Evolutionary conservation across 75 land plant species (phyloP).

Genomic region (Picea sitchensis): DNA sequence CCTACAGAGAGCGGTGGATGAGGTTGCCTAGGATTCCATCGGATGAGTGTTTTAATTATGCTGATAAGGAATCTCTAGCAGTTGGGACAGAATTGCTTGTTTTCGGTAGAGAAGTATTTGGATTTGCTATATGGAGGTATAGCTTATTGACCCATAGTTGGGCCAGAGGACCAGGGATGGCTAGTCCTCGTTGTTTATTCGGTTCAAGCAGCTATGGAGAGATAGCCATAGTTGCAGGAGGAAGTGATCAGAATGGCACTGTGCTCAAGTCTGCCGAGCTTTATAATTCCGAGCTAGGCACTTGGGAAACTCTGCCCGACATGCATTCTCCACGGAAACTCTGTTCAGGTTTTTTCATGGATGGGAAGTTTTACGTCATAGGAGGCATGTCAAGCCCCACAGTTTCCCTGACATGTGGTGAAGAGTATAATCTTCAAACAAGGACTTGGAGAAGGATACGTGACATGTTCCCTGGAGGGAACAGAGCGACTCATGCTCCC

Average conservation of each 20-base stretch:
- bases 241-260: slow-evolving; percentile 29
- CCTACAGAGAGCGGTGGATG: slow-evolving; percentile 44
- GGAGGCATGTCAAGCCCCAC: slow-evolving; percentile 49
- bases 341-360: slow-evolving; percentile 64
- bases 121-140: slow-evolving; percentile 51
- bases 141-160: slow-evolving; percentile 29
- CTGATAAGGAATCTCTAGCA: slow-evolving; percentile 65
- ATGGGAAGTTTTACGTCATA: slow-evolving; percentile 69
- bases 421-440: slow-evolving; percentile 50
- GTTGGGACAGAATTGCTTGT: slow-evolving; percentile 58
- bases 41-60: slow-evolving; percentile 42
- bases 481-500: slow-evolving; percentile 39
- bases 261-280: slow-evolving; percentile 51
- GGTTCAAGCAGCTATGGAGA: slow-evolving; percentile 51
- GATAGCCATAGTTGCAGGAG: slow-evolving; percentile 58
- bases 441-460: slow-evolving; percentile 47
- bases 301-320: slow-evolving; percentile 45
- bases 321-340: slow-evolving; percentile 43
- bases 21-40: slow-evolving; percentile 46
- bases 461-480: slow-evolving; percentile 42
- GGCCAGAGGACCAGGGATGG: slow-evolving; percentile 44
- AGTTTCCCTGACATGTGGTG: slow-evolving; percentile 44
- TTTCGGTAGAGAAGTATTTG: slow-evolving; percentile 41
- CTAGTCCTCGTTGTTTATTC: slow-evolving; percentile 46
- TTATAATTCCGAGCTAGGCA: slow-evolving; percentile 34